A percentile compares a stretch with the other conserved stretches of the same genome.
Conservation (phyloP, 805 yeast species). For the Candida alai region DNA sequence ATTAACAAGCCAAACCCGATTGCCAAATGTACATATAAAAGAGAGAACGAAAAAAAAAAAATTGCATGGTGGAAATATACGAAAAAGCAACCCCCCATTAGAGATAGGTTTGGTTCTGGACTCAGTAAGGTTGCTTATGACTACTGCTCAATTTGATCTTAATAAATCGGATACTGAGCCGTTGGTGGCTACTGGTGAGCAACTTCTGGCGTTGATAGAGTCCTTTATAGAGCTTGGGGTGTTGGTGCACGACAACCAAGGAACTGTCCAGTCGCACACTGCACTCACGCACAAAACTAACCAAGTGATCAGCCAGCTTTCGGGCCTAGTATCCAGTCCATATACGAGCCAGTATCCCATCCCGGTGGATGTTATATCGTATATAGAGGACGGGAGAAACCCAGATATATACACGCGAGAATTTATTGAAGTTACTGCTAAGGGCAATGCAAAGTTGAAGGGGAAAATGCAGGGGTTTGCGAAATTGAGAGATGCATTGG, state of each 20-base stretch:
- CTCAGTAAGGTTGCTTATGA: slow-evolving; percentile 20
- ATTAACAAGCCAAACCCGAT: too few relatives aligned
- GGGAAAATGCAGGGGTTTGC: slow-evolving; percentile 76
- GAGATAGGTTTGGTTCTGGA: too few relatives aligned
- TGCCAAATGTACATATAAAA: too few relatives aligned
- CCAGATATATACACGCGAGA: slow-evolving; percentile 97
- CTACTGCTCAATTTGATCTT: slow-evolving; percentile 23
- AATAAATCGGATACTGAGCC: slow-evolving; percentile 24
- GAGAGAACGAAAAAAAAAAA: too few relatives aligned
- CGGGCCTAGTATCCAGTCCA: slow-evolving; percentile 30
- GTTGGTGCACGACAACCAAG: slow-evolving; percentile 89
- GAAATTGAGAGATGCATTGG: slow-evolving; percentile 60
- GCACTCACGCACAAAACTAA: slow-evolving; percentile 40
- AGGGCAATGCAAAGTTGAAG: slow-evolving; percentile 80
- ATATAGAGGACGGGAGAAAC: slow-evolving; percentile 93
- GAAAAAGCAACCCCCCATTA: too few relatives aligned
- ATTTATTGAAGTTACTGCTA: slow-evolving; percentile 89
- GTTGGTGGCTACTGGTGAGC: slow-evolving; percentile 26
- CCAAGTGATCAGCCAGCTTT: slow-evolving; percentile 36
- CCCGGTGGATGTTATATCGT: slow-evolving; percentile 83
- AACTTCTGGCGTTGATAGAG: slow-evolving; percentile 44
- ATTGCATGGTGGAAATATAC: too few relatives aligned
- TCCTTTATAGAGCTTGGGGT: slow-evolving; percentile 87
- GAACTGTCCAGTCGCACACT: slow-evolving; percentile 73
- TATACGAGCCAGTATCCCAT: slow-evolving; percentile 41